A percentile compares a stretch with the other conserved stretches of the same genome.
Conservation (phyloP, 2,329 filamentous ascomycete species). For the Clonostachys rhizophaga region DNA sequence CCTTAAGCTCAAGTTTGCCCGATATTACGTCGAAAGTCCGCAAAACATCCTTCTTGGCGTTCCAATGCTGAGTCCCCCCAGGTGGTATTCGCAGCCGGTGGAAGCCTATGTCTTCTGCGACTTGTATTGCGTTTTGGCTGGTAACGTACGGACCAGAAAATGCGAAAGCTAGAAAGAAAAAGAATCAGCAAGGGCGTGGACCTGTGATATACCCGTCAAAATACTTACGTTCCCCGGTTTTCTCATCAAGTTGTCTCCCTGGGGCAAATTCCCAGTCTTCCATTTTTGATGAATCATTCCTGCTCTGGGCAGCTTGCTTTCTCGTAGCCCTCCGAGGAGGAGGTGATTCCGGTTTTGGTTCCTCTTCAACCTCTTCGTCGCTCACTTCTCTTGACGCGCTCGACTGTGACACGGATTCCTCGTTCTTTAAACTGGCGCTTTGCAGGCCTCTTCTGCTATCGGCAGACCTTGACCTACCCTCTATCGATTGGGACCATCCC, state of each 20-base stretch:
- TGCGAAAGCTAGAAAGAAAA: constrained; percentile 25
- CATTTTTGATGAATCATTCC: constrained; percentile 12
- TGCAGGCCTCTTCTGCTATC: background rate
- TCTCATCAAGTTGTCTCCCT: constrained; percentile 25
- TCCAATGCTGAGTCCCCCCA: constrained; percentile 24
- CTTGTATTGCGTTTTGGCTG: constrained; percentile 22
- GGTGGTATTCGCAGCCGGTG: constrained; percentile 34
- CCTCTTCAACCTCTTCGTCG: background rate
- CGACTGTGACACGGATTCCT: too few relatives aligned
- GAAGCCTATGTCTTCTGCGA: constrained; percentile 30
- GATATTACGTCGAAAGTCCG: constrained; percentile 31
- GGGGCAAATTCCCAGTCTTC: constrained; percentile 41
- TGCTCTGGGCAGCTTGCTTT: too few relatives aligned
- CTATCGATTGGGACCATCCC: background rate
- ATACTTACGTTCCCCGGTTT: constrained; percentile 26
- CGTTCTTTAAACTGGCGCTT: too few relatives aligned
- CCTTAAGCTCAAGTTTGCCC: constrained; percentile 34
- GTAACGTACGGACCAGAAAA: constrained; percentile 36
- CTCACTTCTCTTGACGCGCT: background rate
- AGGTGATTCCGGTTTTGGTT: background rate
- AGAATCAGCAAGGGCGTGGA: background rate
- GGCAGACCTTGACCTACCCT: background rate
- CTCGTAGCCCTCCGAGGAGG: constrained; percentile 12
- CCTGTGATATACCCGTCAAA: background rate
- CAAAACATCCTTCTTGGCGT: constrained; percentile 16